phyloP scores from a whole-genome alignment of 2,329 filamentous ascomycete genomes.

The Exophiala aquamarina region DNA sequence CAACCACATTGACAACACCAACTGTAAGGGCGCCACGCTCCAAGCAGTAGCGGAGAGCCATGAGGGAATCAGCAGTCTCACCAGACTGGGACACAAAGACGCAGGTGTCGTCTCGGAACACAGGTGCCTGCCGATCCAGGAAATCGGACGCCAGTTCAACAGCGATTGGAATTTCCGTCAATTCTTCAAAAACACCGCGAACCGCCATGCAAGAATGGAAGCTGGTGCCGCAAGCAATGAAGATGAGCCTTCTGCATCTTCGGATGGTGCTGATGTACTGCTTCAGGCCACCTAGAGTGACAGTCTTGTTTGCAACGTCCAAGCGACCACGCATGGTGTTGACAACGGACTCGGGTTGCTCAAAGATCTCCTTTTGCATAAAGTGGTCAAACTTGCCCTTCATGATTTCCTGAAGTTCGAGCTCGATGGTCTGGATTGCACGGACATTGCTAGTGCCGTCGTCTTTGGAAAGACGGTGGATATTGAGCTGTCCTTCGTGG shows the following conservation, averaged over 20 bases:
- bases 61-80: slow-evolving; percentile 94
- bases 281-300: slow-evolving; percentile 91
- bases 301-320: slow-evolving; percentile 87
- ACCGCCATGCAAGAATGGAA: slow-evolving; percentile 99
- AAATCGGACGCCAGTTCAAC: slow-evolving; percentile 98
- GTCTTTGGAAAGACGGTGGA: slow-evolving; percentile 95
- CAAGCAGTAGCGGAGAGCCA: slow-evolving; percentile 96
- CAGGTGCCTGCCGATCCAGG: slow-evolving; percentile 90
- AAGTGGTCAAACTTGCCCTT: slow-evolving; percentile 99
- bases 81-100: slow-evolving; percentile 99
- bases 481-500: slow-evolving; percentile 97
- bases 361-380: slow-evolving; percentile 99
- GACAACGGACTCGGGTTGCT: slow-evolving; percentile 98
- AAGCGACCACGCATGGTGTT: slow-evolving; percentile 99
- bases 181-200: slow-evolving; percentile 93
- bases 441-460: slow-evolving; percentile 96
- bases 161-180: slow-evolving; percentile 95
- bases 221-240: slow-evolving; percentile 97
- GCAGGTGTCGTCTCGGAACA: slow-evolving; percentile 99
- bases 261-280: slow-evolving; percentile 97
- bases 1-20: slow-evolving; percentile 97
- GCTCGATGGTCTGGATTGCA: slow-evolving; percentile 96
- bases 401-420: slow-evolving; percentile 99
- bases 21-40: slow-evolving; percentile 97
- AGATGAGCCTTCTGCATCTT: slow-evolving; percentile 94